phyloP scores from a whole-genome alignment of 768 basidiomycete genomes.

The Hemileccinum impolitum region DNA sequence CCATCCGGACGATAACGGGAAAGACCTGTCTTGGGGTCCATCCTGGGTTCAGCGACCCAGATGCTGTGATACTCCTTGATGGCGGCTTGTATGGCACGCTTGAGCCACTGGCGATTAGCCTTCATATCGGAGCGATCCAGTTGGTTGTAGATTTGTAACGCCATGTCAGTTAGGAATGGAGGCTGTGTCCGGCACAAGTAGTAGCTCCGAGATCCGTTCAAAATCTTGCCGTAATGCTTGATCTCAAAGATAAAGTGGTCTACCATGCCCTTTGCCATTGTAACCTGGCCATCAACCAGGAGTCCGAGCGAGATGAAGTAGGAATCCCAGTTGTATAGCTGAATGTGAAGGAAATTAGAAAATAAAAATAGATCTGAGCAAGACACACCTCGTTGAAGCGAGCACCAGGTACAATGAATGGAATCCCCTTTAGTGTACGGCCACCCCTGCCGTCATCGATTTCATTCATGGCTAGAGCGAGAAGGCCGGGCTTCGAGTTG shows the following conservation, averaged over 20 bases:
- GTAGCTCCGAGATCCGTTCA: slow-evolving; percentile 94
- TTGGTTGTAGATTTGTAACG: slow-evolving; percentile 95
- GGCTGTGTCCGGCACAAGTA: slow-evolving; percentile 96
- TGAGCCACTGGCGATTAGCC: slow-evolving; percentile 84
- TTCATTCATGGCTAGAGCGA: slow-evolving; percentile 95
- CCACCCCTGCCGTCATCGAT: slow-evolving; percentile 76
- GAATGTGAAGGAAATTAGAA: slow-evolving; percentile 9
- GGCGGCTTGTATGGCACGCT: slow-evolving; percentile 92
- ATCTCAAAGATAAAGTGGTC: slow-evolving; percentile 99
- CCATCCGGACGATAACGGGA: slow-evolving; percentile 94
- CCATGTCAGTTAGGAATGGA: slow-evolving; percentile 98
- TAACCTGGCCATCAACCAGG: slow-evolving; percentile 89
- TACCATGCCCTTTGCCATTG: slow-evolving; percentile 96
- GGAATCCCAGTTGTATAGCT: slow-evolving; percentile 95
- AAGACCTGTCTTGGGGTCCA: slow-evolving; percentile 91
- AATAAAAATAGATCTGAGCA: not conserved
- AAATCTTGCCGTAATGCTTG: slow-evolving; percentile 93
- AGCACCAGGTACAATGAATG: slow-evolving; percentile 95
- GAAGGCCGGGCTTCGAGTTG: slow-evolving; percentile 90
- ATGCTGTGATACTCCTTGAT: slow-evolving; percentile 99
- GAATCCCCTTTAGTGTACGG: slow-evolving; percentile 85
- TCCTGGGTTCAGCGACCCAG: slow-evolving; percentile 93
- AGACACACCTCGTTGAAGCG: slow-evolving; percentile 85
- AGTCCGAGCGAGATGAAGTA: slow-evolving; percentile 94
- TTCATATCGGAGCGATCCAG: slow-evolving; percentile 81